Percentiles rank a stretch among this genome's conserved stretches.
phyloP scores from a whole-genome alignment of 2,329 filamentous ascomycete genomes.

The Colletotrichum gigasporum region DNA sequence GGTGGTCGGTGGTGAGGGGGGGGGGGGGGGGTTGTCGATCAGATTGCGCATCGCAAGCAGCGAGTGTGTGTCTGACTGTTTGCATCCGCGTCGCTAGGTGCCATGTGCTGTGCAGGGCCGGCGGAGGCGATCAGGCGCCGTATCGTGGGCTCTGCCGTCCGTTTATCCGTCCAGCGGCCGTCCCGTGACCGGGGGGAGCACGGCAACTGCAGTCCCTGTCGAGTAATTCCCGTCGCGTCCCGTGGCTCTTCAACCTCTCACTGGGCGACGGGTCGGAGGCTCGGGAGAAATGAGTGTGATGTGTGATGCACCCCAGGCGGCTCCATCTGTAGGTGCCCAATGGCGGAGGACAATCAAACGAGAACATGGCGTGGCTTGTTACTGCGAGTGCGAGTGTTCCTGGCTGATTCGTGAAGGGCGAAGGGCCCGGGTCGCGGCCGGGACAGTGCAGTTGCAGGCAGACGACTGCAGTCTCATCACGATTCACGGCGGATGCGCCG shows the following conservation, averaged over 20 bases:
- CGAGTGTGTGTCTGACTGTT: not conserved
- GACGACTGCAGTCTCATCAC: not conserved
- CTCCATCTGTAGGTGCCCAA: conserved; percentile 1
- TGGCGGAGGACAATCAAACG: not conserved
- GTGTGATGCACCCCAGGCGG: not conserved
- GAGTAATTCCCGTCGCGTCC: too few relatives aligned
- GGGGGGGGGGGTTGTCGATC: not conserved
- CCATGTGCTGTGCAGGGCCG: too few relatives aligned
- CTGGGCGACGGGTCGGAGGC: not conserved
- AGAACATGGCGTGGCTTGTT: not conserved
- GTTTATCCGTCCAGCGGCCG: not conserved
- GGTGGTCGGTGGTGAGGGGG: not conserved
- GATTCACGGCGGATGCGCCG: not conserved
- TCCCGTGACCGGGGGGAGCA: too few relatives aligned
- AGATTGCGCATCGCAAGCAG: not conserved
- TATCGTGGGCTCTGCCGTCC: not conserved
- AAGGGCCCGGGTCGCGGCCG: not conserved
- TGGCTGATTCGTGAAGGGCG: not conserved
- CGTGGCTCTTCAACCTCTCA: not conserved
- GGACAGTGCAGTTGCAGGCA: conserved; percentile 14
- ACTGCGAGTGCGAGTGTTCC: not conserved
- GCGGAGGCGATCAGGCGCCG: too few relatives aligned
- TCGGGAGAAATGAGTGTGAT: not conserved
- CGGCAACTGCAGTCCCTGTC: not conserved
- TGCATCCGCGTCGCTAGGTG: not conserved